Evolutionary conservation across 495 filamentous ascomycete species (phyloP), one percentile per base, ranked within the genome.

Genomic region (Extremus antarcticus): DNA sequence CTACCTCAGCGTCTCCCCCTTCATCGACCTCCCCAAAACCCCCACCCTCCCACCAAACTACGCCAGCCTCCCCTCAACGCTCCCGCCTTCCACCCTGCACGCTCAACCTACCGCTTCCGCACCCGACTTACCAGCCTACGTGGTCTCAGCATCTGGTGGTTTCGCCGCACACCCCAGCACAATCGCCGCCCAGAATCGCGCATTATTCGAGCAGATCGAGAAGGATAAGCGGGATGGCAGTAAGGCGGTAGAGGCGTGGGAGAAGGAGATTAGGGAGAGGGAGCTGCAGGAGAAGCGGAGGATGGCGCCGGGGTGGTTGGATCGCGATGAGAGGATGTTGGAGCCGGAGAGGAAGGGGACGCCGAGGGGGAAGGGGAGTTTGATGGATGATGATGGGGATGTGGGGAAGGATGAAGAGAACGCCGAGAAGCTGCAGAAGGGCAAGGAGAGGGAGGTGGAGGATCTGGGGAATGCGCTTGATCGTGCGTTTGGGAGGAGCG

Each of bases 11-110:
- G 89, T 96, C 52, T 95, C 90, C 25, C 92, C 92, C 22, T 95
- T 95, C 75, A 82, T 96, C 69, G 85, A 82, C 56, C 87, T 97
- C 39, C 92, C 94, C 25, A 82, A 86, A 9, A 83, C 92, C 23
- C 84, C 90, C 46, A 95, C 92, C 1, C 81, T 98, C 1, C 92
- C 92, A 29, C 97, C 96, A 73, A 94, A 86, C 43, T 98, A 96
- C 79, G 90, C 88, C 65, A 75, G 82, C 3, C 83, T 98, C 58
- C 83, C 92, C 0, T 88, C 86, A 4, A 84, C 87, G 1, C 77
- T 98, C 0, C 92, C 92, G 0, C 84, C 85, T 0, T 88, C 89
- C 11, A 76, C 82, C 21, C 82, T 82, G 7, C 78, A 80, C 64
- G 61, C 75, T 22, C 62, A 73, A 22, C 56, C 71, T 23, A 54